Percentiles rank a stretch among this genome's conserved stretches.
Conservation (phyloP, 306 rosid species). For the Spatholobus suberectus region DNA sequence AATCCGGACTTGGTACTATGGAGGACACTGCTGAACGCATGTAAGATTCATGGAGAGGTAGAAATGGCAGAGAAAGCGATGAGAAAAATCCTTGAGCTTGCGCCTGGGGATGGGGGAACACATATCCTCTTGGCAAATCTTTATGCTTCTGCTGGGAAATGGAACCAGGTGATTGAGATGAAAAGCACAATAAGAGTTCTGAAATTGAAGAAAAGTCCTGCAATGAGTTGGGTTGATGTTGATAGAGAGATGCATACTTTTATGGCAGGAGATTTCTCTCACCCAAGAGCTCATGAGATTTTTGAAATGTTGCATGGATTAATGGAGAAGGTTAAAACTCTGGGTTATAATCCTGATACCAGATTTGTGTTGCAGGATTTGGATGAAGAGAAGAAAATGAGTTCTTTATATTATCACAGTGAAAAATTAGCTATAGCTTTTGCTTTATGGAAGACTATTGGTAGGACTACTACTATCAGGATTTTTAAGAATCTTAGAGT, state of each 20-base stretch:
- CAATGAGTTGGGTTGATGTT: constrained; percentile 74
- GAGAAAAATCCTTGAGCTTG: constrained; percentile 50
- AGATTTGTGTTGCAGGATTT: constrained; percentile 67
- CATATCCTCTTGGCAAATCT: constrained; percentile 66
- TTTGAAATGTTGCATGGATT: constrained; percentile 49
- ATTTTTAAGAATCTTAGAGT: constrained; percentile 78
- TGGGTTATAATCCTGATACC: constrained; percentile 71
- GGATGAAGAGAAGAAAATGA: constrained; percentile 59
- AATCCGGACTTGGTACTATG: constrained; percentile 69
- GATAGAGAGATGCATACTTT: constrained; percentile 68
- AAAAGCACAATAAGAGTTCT: constrained; percentile 64
- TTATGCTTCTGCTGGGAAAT: constrained; percentile 74
- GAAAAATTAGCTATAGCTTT: constrained; percentile 75
- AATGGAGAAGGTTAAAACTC: constrained; percentile 49
- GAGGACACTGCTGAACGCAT: constrained; percentile 69
- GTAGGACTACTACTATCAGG: constrained; percentile 51
- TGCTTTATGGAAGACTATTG: constrained; percentile 63
- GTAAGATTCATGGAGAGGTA: constrained; percentile 65
- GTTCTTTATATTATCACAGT: constrained; percentile 65
- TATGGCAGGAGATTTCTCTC: constrained; percentile 80
- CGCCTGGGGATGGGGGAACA: constrained; percentile 67
- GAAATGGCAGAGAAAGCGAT: constrained; percentile 69
- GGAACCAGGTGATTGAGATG: constrained; percentile 70
- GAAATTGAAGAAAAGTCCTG: constrained; percentile 66
- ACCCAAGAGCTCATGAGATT: constrained; percentile 58